Conservation (phyloP, 2,329 filamentous ascomycete genomes). For the Stenocarpella maydis region DNA sequence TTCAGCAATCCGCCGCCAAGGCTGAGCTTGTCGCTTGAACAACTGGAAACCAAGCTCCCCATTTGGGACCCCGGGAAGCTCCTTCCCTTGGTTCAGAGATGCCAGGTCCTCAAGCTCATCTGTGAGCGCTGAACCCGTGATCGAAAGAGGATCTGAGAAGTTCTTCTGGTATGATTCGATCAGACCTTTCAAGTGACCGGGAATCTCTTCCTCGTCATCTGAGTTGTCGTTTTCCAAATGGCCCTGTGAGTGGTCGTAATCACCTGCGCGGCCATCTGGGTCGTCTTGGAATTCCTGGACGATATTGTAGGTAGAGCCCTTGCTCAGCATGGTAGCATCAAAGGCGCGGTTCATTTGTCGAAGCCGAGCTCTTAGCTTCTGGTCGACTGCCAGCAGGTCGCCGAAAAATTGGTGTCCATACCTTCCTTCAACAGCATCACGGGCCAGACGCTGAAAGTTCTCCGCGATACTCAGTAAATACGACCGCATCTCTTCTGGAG, state of each 20-base stretch:
- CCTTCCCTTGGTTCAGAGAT: too few relatives aligned
- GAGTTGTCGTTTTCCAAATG: neutral
- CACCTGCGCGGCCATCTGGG: neutral
- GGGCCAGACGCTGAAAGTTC: neutral
- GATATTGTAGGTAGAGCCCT: neutral
- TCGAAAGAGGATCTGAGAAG: neutral
- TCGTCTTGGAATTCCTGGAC: neutral
- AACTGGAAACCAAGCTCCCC: too few relatives aligned
- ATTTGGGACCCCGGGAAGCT: too few relatives aligned
- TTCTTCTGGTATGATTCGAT: neutral
- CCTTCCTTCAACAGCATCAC: neutral
- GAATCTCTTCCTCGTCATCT: neutral
- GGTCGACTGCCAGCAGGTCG: neutral
- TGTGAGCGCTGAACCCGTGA: neutral
- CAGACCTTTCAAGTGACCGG: neutral
- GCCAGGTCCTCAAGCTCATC: neutral
- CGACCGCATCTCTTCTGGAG: constrained; percentile 10
- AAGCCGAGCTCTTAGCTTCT: constrained; percentile 9
- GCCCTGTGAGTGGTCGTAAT: neutral
- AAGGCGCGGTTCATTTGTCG: constrained; percentile 19
- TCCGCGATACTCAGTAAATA: neutral
- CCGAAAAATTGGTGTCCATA: constrained; percentile 25
- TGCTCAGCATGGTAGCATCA: neutral
- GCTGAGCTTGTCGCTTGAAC: too few relatives aligned
- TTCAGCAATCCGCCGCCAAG: too few relatives aligned